Evolutionary conservation across 805 yeast genomes (phyloP), one percentile per base, ranked within the genome.

Genomic region (Monosporozyma aquatica): DNA sequence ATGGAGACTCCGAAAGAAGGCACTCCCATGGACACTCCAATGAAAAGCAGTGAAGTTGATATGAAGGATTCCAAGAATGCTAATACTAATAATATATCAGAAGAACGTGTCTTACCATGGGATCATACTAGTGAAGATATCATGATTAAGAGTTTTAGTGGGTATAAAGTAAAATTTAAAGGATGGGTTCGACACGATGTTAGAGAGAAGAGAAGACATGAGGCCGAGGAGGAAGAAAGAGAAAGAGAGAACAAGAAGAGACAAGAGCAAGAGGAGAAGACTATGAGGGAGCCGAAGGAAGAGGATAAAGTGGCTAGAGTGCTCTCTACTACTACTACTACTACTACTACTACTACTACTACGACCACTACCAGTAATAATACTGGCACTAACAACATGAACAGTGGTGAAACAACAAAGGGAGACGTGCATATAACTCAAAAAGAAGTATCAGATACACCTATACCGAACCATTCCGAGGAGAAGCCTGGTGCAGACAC

Each of bases 161-260:
- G 61, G 21, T 58, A 58, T 43, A 47, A 49, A 21, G 30, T 57
- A 13, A 49, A 50, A 4, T 46, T 56, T 18, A 50, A 47, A 29
- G 60, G 61, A 17, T 58, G 61, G 59, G 43, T 54, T 9, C 45
- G 61, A 40, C 47, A 49, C 26, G 62, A 55, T 27, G 35, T 52
- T n/a, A 17, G 24, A 21, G 45, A 44, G 21, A 15, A 41, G 29
- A 40, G 44, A n/a, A 9, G 11, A 14, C 27, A 17, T 20, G 43
- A 35, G 15, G 29, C 27, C 34, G 14, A 18, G 24, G 38, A 26
- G 9, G 25, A 22, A 26, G 36, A 32, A 8, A 20, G 2, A 18
- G 24, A 6, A 18, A 21, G 21, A 32, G 10, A 6, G 10, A 24
- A 7, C 5, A 5, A 11, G n/a, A 20, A 34, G 25, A 23, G n/a